These are phyloP conservation scores for Aspergillus sclerotiicarbonarius DNA, from an alignment of 495 filamentous ascomycete genomes.

Conservation along the genomic window DNA sequence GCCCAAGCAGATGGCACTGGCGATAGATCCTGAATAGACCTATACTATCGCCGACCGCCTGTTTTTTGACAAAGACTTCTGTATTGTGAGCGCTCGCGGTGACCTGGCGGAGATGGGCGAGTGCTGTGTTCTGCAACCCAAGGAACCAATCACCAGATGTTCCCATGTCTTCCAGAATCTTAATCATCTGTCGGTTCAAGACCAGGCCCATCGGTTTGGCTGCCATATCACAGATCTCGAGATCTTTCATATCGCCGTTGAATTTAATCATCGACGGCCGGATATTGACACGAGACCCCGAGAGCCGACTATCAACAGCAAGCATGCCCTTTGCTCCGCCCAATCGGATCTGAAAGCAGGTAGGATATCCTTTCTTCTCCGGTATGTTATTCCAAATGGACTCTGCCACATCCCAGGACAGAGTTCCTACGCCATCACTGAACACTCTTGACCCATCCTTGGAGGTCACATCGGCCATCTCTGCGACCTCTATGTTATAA, in stretches of 20 bases:
- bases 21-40: constrained; percentile 59
- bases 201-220: constrained; percentile 63
- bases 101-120: constrained; percentile 55
- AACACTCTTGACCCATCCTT: constrained; percentile 52
- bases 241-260: constrained; percentile 47
- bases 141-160: constrained; percentile 57
- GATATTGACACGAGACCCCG: constrained; percentile 53
- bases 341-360: constrained; percentile 65
- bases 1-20: constrained; percentile 45
- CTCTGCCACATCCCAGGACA: constrained; percentile 57
- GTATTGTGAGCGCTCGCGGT: constrained; percentile 55
- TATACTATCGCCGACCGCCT: constrained; percentile 53
- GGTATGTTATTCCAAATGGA: constrained; percentile 22
- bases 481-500: constrained; percentile 8
- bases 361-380: constrained; percentile 38
- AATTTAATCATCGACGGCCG: constrained; percentile 82
- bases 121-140: constrained; percentile 53
- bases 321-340: constrained; percentile 67
- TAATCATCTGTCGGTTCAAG: constrained; percentile 76
- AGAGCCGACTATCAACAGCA: constrained; percentile 58
- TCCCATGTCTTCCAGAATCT: constrained; percentile 74
- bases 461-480: constrained; percentile 42
- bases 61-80: constrained; percentile 56
- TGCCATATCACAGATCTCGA: constrained; percentile 74
- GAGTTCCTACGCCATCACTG: constrained; percentile 75